Base-by-base conservation (phyloP, 176 grass and related monocot species). In the Avena eriantha region DNA sequence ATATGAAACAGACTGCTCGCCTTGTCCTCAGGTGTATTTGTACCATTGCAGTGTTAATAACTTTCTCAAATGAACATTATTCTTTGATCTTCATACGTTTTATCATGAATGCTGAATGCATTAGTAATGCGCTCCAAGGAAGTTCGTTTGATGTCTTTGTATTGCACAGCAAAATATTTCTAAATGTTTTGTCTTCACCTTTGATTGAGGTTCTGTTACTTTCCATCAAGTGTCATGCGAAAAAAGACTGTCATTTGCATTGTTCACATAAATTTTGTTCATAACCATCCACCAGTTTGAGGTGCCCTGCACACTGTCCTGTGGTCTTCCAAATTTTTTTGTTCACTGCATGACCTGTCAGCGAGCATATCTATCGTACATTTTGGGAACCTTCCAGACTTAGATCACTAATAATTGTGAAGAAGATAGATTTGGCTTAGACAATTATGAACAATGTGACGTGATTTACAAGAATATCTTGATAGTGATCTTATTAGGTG, bases 311-410 rank as follows among this genome's bases (percentile, higher is more conserved):
- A 49, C 70, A 74, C 71, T 74, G 23, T 47, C 16, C 48, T 18
- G 18, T 45, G 53, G 26, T 51, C n/a, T 43, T 82, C 8, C 0
- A 8, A 41, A 69, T 35, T 54, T 54, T 81, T 41, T 14, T 17
- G 13, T 35, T 82, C 49, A 71, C 22, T 82, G 65, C 15, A 35
- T 21, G 24, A 15, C 63, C 17, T 2, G 29, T 49, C 29, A 69
- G 49, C 2, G 9, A 55, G 21, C 31, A 75, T 77, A 18, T 50
- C 15, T 34, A 6, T 66, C 43, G 16, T 60, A 61, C 10, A 8
- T 64, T 51, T 76, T 24, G 71, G 71, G 46, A 76, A 73, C 82
- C 56, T 71, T 33, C 7, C 18, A 50, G 71, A 84, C 18, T 74
- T 59, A 57, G 17, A 24, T 0, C 72, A 23, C 17, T 19, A 48